Evolutionary conservation across 352 stramenopile genomes (phyloP).

Genomic region (Phytophthora fragariae): DNA sequence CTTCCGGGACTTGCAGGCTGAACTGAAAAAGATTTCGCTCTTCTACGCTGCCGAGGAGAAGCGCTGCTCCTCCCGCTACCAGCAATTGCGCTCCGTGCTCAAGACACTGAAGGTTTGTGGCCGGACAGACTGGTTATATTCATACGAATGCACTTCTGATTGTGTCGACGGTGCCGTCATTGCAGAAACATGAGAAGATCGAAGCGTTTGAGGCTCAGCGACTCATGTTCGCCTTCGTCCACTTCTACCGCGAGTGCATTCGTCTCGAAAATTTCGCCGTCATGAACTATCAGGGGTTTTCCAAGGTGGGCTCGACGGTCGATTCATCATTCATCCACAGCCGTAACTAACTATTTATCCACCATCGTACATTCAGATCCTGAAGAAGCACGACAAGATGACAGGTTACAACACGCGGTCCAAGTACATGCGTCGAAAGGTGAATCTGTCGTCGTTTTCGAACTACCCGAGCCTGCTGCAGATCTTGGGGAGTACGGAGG

Average conservation of each 20-base stretch:
- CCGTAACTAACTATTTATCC: background rate
- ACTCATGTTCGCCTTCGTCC: conserved; percentile 85
- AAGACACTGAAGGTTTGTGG: conserved; percentile 65
- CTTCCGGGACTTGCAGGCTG: conserved; percentile 74
- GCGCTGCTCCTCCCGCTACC: conserved; percentile 70
- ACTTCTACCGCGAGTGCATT: conserved; percentile 86
- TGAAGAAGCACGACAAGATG: conserved; percentile 90
- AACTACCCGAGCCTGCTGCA: conserved; percentile 80
- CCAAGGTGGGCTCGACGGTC: conserved; percentile 52
- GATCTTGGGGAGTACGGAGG: conserved; percentile 78
- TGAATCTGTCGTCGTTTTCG: conserved; percentile 82
- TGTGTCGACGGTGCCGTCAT: background rate
- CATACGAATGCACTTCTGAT: background rate
- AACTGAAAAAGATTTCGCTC: conserved; percentile 85
- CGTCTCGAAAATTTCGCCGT: conserved; percentile 86
- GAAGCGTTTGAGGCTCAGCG: conserved; percentile 66
- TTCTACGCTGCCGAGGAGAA: conserved; percentile 85
- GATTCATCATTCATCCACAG: background rate
- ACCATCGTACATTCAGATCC: conserved; percentile 42
- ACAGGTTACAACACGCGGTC: conserved; percentile 86
- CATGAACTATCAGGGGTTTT: conserved; percentile 89
- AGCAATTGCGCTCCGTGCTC: conserved; percentile 74
- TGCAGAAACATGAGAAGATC: conserved; percentile 50
- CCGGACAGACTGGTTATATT: background rate
- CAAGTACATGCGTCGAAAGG: conserved; percentile 88